Evolutionary conservation across 345 rosid genomes (phyloP).

Genomic region (Salix exigua): DNA sequence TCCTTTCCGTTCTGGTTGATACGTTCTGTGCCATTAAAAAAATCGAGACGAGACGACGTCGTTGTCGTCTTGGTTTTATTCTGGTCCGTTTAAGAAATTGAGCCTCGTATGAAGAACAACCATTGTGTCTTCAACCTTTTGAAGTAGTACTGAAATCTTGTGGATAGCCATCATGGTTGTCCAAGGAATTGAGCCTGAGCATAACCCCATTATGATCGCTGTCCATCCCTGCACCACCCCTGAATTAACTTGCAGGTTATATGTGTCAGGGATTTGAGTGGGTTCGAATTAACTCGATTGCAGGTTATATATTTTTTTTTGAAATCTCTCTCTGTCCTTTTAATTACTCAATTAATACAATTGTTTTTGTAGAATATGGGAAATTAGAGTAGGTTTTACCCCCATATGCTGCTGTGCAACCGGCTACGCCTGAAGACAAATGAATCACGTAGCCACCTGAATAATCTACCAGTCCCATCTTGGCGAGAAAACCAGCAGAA

Average conservation of each 20-base stretch:
- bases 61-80: too few relatives aligned
- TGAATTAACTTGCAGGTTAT: neutral
- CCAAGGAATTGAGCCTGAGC: slow-evolving; percentile 54
- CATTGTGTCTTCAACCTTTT: slow-evolving; percentile 52
- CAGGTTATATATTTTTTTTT: too few relatives aligned
- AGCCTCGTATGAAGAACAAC: slow-evolving; percentile 47
- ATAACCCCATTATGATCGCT: slow-evolving; percentile 45
- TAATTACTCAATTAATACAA: neutral
- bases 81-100: too few relatives aligned
- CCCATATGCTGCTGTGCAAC: slow-evolving; percentile 49
- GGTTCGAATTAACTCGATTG: neutral
- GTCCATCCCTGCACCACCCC: slow-evolving; percentile 57
- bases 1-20: too few relatives aligned
- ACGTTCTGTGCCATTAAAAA: too few relatives aligned
- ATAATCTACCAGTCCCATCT: slow-evolving; percentile 40
- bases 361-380: neutral
- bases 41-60: too few relatives aligned
- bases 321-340: slow-evolving; percentile 42
- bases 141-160: slow-evolving; percentile 35
- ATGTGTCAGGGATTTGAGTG: neutral
- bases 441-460: slow-evolving; percentile 56
- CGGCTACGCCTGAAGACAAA: slow-evolving; percentile 45
- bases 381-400: slow-evolving; percentile 24
- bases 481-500: slow-evolving; percentile 29
- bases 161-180: slow-evolving; percentile 52